Conservation (phyloP, 2,329 filamentous ascomycete genomes). For the Bipolaris oryzae region DNA sequence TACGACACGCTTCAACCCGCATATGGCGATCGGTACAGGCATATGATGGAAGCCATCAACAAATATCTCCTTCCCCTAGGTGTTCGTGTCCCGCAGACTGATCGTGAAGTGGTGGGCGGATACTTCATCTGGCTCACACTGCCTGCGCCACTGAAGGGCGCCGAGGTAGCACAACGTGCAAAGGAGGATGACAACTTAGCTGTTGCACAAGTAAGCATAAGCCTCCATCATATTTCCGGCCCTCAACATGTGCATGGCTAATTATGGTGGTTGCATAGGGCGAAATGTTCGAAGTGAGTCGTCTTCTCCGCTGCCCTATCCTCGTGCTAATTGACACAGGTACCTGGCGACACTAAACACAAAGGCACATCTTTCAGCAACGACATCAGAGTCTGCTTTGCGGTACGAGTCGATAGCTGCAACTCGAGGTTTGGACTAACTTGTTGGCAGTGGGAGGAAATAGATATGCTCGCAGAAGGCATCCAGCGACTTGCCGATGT, state of each 20-base stretch:
- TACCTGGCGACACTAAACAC: slow-evolving; percentile 54
- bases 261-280: slow-evolving; percentile 57
- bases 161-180: slow-evolving; percentile 63
- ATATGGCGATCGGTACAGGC: slow-evolving; percentile 60
- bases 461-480: slow-evolving; percentile 69
- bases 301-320: slow-evolving; percentile 49
- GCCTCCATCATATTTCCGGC: slow-evolving; percentile 2
- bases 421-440: slow-evolving; percentile 12
- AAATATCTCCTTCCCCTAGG: slow-evolving; percentile 67
- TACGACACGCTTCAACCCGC: slow-evolving; percentile 59
- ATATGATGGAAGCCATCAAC: slow-evolving; percentile 65
- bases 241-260: slow-evolving; percentile 21
- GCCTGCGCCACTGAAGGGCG: slow-evolving; percentile 59
- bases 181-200: slow-evolving; percentile 68
- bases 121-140: slow-evolving; percentile 85
- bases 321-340: slow-evolving; percentile 29
- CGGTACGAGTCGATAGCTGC: slow-evolving; percentile 20
- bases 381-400: slow-evolving; percentile 50
- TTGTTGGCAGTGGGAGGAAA: slow-evolving; percentile 61
- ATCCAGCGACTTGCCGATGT: slow-evolving; percentile 66
- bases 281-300: slow-evolving; percentile 65
- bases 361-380: slow-evolving; percentile 61
- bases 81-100: slow-evolving; percentile 55
- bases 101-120: slow-evolving; percentile 68
- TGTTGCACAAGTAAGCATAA: slow-evolving; percentile 59